Evolutionary conservation across 176 grass and related monocot species (phyloP), one percentile per base, ranked within the genome.

Genomic region (Areca catechu): DNA sequence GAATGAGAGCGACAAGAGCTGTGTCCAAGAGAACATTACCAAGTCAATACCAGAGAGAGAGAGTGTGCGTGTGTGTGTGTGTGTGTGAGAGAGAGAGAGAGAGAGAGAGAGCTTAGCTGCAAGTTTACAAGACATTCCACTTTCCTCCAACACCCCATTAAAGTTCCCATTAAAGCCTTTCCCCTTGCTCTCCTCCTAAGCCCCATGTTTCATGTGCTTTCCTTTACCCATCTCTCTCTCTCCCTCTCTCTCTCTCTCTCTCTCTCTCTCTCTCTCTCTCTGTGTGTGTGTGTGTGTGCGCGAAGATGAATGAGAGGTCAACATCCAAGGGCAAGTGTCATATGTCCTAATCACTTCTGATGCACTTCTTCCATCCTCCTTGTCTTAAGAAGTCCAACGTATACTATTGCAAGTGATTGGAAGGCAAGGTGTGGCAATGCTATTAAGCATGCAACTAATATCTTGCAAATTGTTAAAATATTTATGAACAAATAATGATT

Each of bases 1-100:
- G 53, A 58, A 27, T 59, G 68, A 71, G 68, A 71, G 68, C 55
- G 30, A 71, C 68, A 20, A 60, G 67, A 48, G 67, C 34, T 22
- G 54, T 51, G 30, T 22, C 17, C 54, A 49, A 58, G 17, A 43
- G 7, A 43, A 43, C 34, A 43, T 43, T 43, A 43, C 9, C 10
- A 43, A 43, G 34, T 43, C 34, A 43, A 43, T 43, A 43, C 34
- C 6, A 58, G 67, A 50, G 55, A 50, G n/a, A 58, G 54, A n/a
- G n/a, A n/a, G n/a, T n/a, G n/a, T n/a, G n/a, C n/a, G n/a, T n/a
- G n/a, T n/a, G n/a, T n/a, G n/a, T n/a, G n/a, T n/a, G n/a, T n/a
- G n/a, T n/a, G n/a, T n/a, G n/a, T n/a, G 28, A 30, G 28, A 5
- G 28, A 5, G 28, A 5, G 4, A 30, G 28, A 30, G 24, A 16